These are phyloP conservation scores for Fusarium palustre DNA, from an alignment of 2,329 filamentous ascomycete species.

Conservation along the genomic window DNA sequence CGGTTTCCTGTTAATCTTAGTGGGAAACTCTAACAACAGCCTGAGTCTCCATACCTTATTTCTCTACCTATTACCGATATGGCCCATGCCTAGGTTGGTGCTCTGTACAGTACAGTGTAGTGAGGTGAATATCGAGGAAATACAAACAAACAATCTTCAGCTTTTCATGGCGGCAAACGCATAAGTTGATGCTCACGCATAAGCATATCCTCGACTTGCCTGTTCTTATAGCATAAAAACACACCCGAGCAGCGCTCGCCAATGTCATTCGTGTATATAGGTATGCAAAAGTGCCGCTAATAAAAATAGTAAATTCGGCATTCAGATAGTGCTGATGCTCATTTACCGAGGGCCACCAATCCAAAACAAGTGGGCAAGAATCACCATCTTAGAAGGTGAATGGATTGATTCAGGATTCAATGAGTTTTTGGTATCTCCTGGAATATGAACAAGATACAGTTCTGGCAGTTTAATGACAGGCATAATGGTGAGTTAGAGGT, in stretches of 20 bases:
- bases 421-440: neutral
- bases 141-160: neutral
- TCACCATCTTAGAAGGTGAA: constrained; percentile 1
- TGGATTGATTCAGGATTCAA: constrained; percentile 10
- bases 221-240: neutral
- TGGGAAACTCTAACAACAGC: constrained; percentile 16
- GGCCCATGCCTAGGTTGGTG: neutral
- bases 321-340: constrained; percentile 35
- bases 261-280: neutral
- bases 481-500: neutral
- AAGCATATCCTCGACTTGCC: neutral
- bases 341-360: constrained; percentile 31
- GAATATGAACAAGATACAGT: neutral
- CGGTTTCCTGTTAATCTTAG: constrained; percentile 1
- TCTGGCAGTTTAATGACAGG: neutral
- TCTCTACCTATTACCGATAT: neutral
- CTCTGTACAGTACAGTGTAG: neutral
- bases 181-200: neutral
- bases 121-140: neutral
- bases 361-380: constrained; percentile 17
- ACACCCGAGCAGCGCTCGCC: neutral
- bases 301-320: constrained; percentile 4
- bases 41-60: neutral
- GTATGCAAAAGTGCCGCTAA: constrained; percentile 30
- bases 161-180: neutral